Conservation (phyloP, 495 filamentous ascomycete species). For the Podospora pseudopauciseta region DNA sequence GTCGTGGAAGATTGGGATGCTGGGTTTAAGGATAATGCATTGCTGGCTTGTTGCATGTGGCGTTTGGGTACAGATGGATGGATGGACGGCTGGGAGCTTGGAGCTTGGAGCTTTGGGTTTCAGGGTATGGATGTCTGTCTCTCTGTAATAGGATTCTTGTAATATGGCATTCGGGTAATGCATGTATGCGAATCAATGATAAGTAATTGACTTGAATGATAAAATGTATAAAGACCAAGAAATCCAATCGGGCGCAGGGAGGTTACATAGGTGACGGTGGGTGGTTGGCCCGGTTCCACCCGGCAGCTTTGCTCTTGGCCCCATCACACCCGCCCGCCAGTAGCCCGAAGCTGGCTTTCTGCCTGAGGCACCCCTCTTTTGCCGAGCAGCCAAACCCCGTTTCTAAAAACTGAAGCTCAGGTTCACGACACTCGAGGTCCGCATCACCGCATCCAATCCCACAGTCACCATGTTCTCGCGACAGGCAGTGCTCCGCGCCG, state of each 20-base stretch:
- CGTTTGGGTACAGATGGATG: neutral
- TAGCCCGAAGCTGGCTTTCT: conserved; percentile 2
- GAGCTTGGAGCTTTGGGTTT: conserved; percentile 13
- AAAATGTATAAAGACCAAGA: neutral
- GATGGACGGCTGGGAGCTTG: neutral
- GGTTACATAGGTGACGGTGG: no score
- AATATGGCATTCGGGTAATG: conserved; percentile 13
- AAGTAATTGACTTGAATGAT: no score
- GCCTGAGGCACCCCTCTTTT: conserved; percentile 34
- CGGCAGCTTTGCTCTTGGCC: conserved; percentile 8
- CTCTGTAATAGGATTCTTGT: conserved; percentile 14
- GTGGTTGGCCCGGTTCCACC: conserved; percentile 18
- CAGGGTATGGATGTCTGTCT: conserved; percentile 19
- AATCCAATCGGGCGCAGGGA: neutral
- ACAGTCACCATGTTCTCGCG: conserved; percentile 57
- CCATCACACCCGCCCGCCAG: neutral
- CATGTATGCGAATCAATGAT: conserved; percentile 7
- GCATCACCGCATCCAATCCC: conserved; percentile 33
- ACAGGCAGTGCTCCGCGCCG: conserved; percentile 57
- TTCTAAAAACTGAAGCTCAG: conserved; percentile 36
- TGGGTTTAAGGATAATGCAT: neutral
- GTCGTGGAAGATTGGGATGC: neutral
- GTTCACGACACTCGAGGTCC: conserved; percentile 36
- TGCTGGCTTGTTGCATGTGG: neutral
- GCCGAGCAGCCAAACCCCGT: conserved; percentile 34